These are phyloP conservation scores for Penicillium oxalicum DNA, from an alignment of 2,329 filamentous ascomycete genomes.

Conservation along the genomic window DNA sequence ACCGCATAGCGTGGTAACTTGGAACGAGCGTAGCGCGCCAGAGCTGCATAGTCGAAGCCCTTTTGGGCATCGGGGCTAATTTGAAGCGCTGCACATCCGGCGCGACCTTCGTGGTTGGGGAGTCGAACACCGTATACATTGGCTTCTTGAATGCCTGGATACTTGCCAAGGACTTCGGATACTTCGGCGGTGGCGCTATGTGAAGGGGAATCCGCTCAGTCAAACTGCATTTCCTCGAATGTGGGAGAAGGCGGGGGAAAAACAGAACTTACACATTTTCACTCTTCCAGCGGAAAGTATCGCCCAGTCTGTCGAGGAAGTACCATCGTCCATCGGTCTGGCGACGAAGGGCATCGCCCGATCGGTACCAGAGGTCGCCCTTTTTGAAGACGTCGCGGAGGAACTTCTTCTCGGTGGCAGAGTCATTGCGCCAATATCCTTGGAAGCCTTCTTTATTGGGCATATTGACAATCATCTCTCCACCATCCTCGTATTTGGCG, in stretches of 20 bases:
- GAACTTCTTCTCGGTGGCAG: constrained; percentile 63
- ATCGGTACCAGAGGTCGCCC: constrained; percentile 63
- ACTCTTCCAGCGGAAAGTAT: constrained; percentile 70
- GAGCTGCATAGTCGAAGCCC: constrained; percentile 54
- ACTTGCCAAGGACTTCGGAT: constrained; percentile 55
- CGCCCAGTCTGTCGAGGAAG: constrained; percentile 64
- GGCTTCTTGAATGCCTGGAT: constrained; percentile 56
- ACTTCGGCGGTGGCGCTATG: constrained; percentile 57
- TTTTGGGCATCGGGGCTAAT: constrained; percentile 47
- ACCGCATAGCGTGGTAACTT: constrained; percentile 68
- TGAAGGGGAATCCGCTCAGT: not conserved
- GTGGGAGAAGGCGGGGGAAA: too few species aligned
- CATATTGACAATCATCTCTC: constrained; percentile 67
- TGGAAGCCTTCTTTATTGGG: constrained; percentile 55
- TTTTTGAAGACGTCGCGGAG: constrained; percentile 58
- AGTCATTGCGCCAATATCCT: constrained; percentile 64
- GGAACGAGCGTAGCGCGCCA: constrained; percentile 54
- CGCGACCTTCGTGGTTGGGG: constrained; percentile 62
- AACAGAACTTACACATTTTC: constrained; percentile 53
- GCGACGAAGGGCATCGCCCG: constrained; percentile 60
- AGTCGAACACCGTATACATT: constrained; percentile 65
- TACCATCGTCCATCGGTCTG: constrained; percentile 61
- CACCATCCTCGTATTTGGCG: constrained; percentile 59
- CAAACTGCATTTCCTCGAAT: not conserved
- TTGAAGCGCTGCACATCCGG: constrained; percentile 56